Evolutionary conservation across 805 yeast species (phyloP).

Genomic region (Pichia rugopelliculosa): DNA sequence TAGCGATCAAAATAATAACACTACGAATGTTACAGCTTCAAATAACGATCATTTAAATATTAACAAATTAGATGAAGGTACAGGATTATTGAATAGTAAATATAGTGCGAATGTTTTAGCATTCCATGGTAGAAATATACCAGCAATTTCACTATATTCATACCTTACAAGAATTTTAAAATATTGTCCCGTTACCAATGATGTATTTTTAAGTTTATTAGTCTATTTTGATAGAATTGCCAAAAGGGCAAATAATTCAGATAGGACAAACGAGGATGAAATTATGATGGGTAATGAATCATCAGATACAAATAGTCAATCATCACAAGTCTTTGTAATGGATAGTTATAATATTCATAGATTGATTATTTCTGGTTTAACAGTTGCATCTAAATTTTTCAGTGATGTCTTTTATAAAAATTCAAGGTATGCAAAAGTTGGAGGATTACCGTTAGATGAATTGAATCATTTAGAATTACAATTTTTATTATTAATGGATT

Average conservation of each 20-base stretch:
- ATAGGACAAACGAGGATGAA: slow-evolving; percentile 16
- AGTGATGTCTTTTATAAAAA: slow-evolving; percentile 93
- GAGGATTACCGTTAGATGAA: slow-evolving; percentile 90
- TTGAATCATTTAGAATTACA: slow-evolving; percentile 88
- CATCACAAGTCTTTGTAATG: slow-evolving; percentile 79
- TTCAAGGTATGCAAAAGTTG: slow-evolving; percentile 90
- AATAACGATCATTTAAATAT: slow-evolving; percentile 8
- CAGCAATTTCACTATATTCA: slow-evolving; percentile 88
- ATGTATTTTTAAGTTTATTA: slow-evolving; percentile 80
- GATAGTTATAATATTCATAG: slow-evolving; percentile 95
- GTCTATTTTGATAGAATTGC: slow-evolving; percentile 95
- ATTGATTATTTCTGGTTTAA: slow-evolving; percentile 85
- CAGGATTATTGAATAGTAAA: slow-evolving; percentile 29
- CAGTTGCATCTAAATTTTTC: slow-evolving; percentile 92
- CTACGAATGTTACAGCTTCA: neutral
- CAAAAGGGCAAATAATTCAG: slow-evolving; percentile 58
- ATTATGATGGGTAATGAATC: slow-evolving; percentile 18
- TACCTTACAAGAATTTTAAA: slow-evolving; percentile 85
- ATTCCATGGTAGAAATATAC: slow-evolving; percentile 92
- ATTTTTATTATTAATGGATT: slow-evolving; percentile 76
- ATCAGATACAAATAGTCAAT: slow-evolving; percentile 14
- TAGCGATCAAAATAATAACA: slow-evolving; percentile 35
- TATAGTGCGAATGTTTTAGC: slow-evolving; percentile 70
- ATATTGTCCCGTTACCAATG: slow-evolving; percentile 98
- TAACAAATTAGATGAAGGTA: slow-evolving; percentile 12